Conservation (phyloP, 179 eudicot species). For the Beta macrorhiza region DNA sequence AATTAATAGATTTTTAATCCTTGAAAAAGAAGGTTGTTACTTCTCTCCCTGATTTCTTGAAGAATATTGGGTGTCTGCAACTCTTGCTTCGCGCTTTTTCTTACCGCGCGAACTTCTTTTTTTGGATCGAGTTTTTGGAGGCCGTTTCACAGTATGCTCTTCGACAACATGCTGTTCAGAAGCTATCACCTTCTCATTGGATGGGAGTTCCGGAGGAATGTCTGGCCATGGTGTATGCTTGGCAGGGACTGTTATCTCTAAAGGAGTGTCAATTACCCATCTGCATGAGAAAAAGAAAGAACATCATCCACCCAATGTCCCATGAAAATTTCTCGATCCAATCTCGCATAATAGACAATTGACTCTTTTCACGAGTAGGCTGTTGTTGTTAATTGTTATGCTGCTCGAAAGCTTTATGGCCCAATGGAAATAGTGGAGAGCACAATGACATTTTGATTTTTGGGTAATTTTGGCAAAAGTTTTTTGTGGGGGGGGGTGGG, state of each 20-base stretch:
- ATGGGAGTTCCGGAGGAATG: conserved; percentile 66
- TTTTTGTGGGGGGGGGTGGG: too few species aligned
- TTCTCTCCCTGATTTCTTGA: conserved; percentile 33
- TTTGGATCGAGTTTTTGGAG: conserved; percentile 37
- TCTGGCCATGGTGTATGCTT: conserved; percentile 96
- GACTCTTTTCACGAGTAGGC: too few species aligned
- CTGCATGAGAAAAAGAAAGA: conserved; percentile 43
- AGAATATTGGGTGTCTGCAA: conserved; percentile 30
- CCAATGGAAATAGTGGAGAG: too few species aligned
- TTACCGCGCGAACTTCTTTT: conserved; percentile 40
- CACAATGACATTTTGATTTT: too few species aligned
- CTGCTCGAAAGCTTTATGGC: too few species aligned
- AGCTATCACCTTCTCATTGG: conserved; percentile 29
- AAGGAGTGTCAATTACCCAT: conserved; percentile 82
- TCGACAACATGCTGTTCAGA: conserved; percentile 29
- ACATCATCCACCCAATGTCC: not conserved
- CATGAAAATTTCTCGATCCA: too few species aligned
- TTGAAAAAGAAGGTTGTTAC: conserved; percentile 13
- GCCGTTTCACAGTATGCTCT: conserved; percentile 34
- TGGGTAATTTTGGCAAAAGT: too few species aligned
- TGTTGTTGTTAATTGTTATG: too few species aligned
- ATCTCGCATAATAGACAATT: too few species aligned
- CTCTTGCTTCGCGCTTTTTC: conserved; percentile 41
- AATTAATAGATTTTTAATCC: not conserved
- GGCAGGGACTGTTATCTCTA: conserved; percentile 85